Conservation (phyloP, 2,329 filamentous ascomycete species). For the Ciborinia camelliae region DNA sequence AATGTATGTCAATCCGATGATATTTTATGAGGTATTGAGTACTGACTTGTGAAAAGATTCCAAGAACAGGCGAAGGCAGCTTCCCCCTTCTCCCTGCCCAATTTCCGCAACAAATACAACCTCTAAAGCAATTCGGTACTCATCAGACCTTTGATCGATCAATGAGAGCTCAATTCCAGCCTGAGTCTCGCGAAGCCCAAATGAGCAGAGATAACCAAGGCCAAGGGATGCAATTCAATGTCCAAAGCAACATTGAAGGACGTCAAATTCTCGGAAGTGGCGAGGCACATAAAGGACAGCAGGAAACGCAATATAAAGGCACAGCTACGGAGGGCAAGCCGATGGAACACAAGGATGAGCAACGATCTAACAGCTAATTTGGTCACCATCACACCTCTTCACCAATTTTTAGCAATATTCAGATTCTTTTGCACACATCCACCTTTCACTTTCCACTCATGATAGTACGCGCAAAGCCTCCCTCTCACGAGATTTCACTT, state of each 20-base stretch:
- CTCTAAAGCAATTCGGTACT: neutral
- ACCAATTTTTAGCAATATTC: neutral
- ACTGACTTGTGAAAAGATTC: conserved; percentile 14
- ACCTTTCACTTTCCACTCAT: neutral
- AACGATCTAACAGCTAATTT: conserved; percentile 1
- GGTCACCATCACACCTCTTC: neutral
- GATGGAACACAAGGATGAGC: neutral
- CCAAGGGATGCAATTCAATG: conserved; percentile 1
- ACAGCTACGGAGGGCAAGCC: neutral
- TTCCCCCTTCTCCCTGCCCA: conserved; percentile 19
- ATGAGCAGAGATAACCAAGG: neutral
- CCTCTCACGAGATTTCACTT: neutral
- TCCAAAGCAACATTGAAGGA: neutral
- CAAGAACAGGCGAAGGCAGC: conserved; percentile 27
- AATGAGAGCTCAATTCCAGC: neutral
- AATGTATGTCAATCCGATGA: conserved; percentile 24
- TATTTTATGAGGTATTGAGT: conserved; percentile 5
- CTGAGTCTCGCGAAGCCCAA: conserved; percentile 1
- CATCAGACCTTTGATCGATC: neutral
- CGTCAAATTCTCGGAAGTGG: conserved; percentile 6
- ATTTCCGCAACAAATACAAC: neutral
- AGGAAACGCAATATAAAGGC: conserved; percentile 14
- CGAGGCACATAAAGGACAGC: neutral
- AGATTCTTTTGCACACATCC: neutral
- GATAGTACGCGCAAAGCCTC: neutral